These are phyloP conservation scores for Henningerozyma blattae DNA, from an alignment of 805 yeast genomes.

Conservation along the genomic window DNA sequence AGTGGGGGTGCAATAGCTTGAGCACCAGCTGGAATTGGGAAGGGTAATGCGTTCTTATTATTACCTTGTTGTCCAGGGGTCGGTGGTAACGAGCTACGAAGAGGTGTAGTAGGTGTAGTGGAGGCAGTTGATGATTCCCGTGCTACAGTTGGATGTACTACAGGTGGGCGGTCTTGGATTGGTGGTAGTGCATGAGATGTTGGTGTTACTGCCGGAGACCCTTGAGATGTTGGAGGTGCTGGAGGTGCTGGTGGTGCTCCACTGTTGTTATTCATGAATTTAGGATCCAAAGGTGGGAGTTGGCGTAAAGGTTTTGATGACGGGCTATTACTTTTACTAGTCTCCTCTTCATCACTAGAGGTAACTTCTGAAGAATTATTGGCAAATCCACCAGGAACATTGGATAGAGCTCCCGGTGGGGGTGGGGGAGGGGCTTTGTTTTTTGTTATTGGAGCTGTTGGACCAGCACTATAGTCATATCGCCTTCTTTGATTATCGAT, in stretches of 20 bases:
- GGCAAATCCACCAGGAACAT: no score
- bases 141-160: slow-evolving; percentile 3
- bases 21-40: slow-evolving; percentile 4
- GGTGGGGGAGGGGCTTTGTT: slow-evolving; percentile 34
- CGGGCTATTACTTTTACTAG: slow-evolving; percentile 9
- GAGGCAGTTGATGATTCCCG: slow-evolving; percentile 11
- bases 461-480: slow-evolving; percentile 15
- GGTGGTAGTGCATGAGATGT: slow-evolving; percentile 5
- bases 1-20: slow-evolving; percentile 2
- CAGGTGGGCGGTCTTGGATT: slow-evolving; percentile 1
- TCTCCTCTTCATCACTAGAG: slow-evolving; percentile 4
- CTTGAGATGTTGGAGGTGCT: slow-evolving; percentile 1
- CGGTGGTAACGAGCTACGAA: neutral
- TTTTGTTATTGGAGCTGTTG: slow-evolving; percentile 23
- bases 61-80: slow-evolving; percentile 1
- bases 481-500: slow-evolving; percentile 22
- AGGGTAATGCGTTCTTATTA: slow-evolving; percentile 4
- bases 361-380: slow-evolving; percentile 6
- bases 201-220: slow-evolving; percentile 1
- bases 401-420: slow-evolving; percentile 25
- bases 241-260: slow-evolving; percentile 1
- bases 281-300: slow-evolving; percentile 15
- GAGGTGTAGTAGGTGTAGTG: slow-evolving; percentile 9
- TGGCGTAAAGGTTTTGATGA: slow-evolving; percentile 9
- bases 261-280: slow-evolving; percentile 2